Evolutionary conservation across 2,329 filamentous ascomycete genomes (phyloP), one percentile per base, ranked within the genome.

Genomic region (Fusarium torreyae): DNA sequence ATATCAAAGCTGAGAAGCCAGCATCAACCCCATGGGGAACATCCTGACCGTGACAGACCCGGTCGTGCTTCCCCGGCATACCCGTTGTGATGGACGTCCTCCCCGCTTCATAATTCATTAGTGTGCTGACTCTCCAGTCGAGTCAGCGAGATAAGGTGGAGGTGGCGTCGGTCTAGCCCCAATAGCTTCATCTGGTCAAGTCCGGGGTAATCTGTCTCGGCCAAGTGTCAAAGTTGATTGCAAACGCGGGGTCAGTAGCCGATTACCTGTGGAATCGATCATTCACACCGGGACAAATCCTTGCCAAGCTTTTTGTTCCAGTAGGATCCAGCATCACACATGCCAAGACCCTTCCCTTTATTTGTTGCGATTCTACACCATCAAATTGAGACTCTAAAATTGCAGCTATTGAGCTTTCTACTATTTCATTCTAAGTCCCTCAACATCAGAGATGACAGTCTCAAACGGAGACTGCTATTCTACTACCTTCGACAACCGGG

Each of bases 401-500:
- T 3, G 14, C 15, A 13, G 14, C 11, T 15, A 7, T 34, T 6
- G 33, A 34, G 33, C 33, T 34, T 11, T 34, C 8, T 14, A 11
- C 11, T 6, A 39, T 34, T 15, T 44, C 34, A 28, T 20, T 4
- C 2, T 22, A 8, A 38, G 9, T 36, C 44, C 13, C 24, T 42
- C 15, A 18, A 15, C 24, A 11, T 18, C 22, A 57, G 18, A 57
- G 5, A 58, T 58, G 56, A 53, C 48, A 22, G 48, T 53, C 31
- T 28, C 48, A 42, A 53, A 42, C 48, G 54, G 36, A 51, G 26
- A 50, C n/a, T 31, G 36, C 31, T 62, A 62, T 34, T 50, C 44
- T 2, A 46, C 36, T 13, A 57, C 44, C 8, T 62, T 62, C 9
- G 58, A 62, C 52, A 62, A 62, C 18, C 26, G 43, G 5, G 24